Percentiles rank a stretch among this genome's conserved stretches.
Conservation (phyloP, 1,139 yeast species). For the Sugiyamaella novakii region DNA sequence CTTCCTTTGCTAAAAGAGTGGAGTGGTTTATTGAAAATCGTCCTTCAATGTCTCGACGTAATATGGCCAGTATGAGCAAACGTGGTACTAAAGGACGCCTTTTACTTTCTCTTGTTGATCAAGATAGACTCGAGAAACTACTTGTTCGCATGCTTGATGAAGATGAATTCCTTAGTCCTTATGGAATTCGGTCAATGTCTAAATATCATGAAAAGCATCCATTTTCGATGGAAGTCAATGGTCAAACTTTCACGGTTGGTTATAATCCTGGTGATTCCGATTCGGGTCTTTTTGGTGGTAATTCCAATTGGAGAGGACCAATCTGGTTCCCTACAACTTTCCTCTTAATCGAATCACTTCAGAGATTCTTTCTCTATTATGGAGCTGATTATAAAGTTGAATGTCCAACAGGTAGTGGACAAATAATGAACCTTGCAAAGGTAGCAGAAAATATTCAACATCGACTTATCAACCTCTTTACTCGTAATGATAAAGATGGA, state of each 20-base stretch:
- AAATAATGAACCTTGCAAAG: conserved; percentile 75
- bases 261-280: conserved; percentile 94
- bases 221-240: conserved; percentile 82
- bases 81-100: conserved; percentile 88
- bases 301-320: conserved; percentile 99
- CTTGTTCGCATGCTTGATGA: conserved; percentile 85
- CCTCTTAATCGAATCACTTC: conserved; percentile 82
- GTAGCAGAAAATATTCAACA: conserved; percentile 92
- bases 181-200: conserved; percentile 88
- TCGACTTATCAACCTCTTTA: conserved; percentile 76
- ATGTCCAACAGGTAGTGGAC: conserved; percentile 87
- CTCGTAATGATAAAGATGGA: conserved; percentile 66
- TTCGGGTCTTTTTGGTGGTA: conserved; percentile 95
- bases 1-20: conserved; percentile 80
- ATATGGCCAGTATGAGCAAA: conserved; percentile 83
- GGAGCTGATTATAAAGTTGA: conserved; percentile 87
- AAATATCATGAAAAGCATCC: conserved; percentile 88
- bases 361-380: conserved; percentile 85
- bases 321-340: conserved; percentile 97
- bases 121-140: conserved; percentile 76
- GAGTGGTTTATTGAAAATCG: conserved; percentile 84
- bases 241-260: conserved; percentile 69
- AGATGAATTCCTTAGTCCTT: conserved; percentile 80
- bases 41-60: conserved; percentile 73
- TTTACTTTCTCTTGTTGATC: conserved; percentile 77